Evolutionary conservation across 257 asterid species (phyloP), one percentile per base, ranked within the genome.

Genomic region (Euphrasia confusa): DNA sequence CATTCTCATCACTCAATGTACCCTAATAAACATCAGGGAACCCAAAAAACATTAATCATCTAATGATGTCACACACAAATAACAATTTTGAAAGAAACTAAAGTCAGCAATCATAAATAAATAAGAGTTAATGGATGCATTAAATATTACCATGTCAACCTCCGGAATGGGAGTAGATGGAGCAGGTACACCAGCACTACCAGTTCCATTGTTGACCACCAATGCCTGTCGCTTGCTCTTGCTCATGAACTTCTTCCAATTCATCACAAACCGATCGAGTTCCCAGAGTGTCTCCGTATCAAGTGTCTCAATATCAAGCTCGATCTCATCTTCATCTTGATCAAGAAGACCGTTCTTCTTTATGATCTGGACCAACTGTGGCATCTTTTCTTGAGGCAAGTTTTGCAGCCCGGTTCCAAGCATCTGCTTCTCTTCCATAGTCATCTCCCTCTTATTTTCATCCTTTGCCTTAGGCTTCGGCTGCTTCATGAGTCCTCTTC

Each of bases 251-350:
- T 89, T 93, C 84, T 87, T 89, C 97, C 99, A 93, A 64, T 89
- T 93, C 54, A 95, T 87, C 30, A 93, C 95, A 61, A 93, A 93
- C 2, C 97, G 79, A 72, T 93, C 99, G 27, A 93, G 96, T 40
- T 89, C 99, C 99, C 97, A 93, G 0, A 93, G 91, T 0, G 97
- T 93, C 69, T 89, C 99, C 0, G 90, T 85, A 42, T 93, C 99
- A 2, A 93, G 95, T 39, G 95, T 87, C 72, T 93, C 97, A 13
- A 93, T 89, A 72, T 93, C 99, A 1, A 93, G 96, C 84, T 89
- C 99, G 65, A 93, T 93, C 67, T 93, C 99, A 66, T 93, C 99
- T 0, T 96, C 99, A 24, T 93, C 97, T 76, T 89, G 95, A 0
- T 94, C 94, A 78, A 93, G 77, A 56, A 82, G 94, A 42, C 75